Conservation (phyloP, 2,329 filamentous ascomycete species). For the Fusarium tupiense region DNA sequence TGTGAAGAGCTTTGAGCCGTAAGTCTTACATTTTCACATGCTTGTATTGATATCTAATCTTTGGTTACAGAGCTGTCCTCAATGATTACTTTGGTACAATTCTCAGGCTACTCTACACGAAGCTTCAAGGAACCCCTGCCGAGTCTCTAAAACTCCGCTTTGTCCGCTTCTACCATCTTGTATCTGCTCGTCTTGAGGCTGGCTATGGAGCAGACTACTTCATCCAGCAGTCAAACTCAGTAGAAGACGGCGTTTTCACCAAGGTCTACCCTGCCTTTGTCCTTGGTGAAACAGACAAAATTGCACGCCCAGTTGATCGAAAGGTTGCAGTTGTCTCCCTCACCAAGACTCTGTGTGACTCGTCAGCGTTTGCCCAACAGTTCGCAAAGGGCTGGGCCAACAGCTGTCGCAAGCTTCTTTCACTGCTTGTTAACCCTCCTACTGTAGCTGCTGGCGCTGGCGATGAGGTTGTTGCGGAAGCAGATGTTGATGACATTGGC, state of each 20-base stretch:
- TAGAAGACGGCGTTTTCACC: slow-evolving; percentile 83
- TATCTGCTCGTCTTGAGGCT: slow-evolving; percentile 79
- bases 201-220: slow-evolving; percentile 95
- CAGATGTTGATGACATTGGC: slow-evolving; percentile 92
- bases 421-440: slow-evolving; percentile 89
- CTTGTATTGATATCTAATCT: slow-evolving; percentile 36
- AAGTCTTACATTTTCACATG: slow-evolving; percentile 50
- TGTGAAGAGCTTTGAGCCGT: slow-evolving; percentile 76
- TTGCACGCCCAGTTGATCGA: slow-evolving; percentile 87
- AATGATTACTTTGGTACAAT: slow-evolving; percentile 83
- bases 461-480: slow-evolving; percentile 83
- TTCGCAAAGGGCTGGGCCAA: slow-evolving; percentile 92
- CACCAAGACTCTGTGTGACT: slow-evolving; percentile 90
- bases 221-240: slow-evolving; percentile 81
- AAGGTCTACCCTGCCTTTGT: slow-evolving; percentile 89
- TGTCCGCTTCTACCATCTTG: slow-evolving; percentile 92
- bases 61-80: slow-evolving; percentile 63
- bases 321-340: slow-evolving; percentile 94
- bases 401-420: slow-evolving; percentile 88
- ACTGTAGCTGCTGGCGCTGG: slow-evolving; percentile 69
- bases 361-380: slow-evolving; percentile 80
- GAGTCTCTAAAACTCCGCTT: slow-evolving; percentile 89
- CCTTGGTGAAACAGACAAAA: slow-evolving; percentile 86
- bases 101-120: slow-evolving; percentile 82
- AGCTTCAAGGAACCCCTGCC: slow-evolving; percentile 73